phyloP scores from a whole-genome alignment of 1,284 basidiomycete genomes.

The Clitocybe nebularis region DNA sequence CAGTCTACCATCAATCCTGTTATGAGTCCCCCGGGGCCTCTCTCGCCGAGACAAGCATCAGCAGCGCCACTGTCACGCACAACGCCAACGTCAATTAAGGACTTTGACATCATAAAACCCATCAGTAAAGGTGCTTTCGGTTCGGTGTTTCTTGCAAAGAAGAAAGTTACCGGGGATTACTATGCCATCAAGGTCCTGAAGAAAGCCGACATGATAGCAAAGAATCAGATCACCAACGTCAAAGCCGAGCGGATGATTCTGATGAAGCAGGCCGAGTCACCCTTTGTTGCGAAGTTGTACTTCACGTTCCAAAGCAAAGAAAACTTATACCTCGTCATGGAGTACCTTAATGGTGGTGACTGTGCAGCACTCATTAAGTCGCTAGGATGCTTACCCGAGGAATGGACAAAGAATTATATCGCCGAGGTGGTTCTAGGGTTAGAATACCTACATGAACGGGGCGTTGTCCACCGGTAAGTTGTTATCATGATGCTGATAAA shows the following conservation, averaged over 20 bases:
- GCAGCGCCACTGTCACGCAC: constrained; percentile 74
- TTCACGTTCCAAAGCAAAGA: constrained; percentile 99
- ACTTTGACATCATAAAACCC: constrained; percentile 99
- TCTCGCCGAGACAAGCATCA: constrained; percentile 89
- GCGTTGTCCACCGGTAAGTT: constrained; percentile 90
- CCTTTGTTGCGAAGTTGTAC: constrained; percentile 98
- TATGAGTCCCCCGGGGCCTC: constrained; percentile 60
- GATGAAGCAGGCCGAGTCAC: constrained; percentile 98
- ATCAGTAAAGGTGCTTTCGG: constrained; percentile 99
- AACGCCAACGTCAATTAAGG: constrained; percentile 91
- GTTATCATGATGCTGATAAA: constrained; percentile 1
- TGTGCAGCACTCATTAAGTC: constrained; percentile 96
- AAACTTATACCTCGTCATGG: constrained; percentile 98
- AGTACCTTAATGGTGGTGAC: constrained; percentile 96
- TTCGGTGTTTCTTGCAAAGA: constrained; percentile 97
- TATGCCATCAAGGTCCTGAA: constrained; percentile 99
- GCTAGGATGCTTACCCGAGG: constrained; percentile 89
- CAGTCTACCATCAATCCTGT: constrained; percentile 71
- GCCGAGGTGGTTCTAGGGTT: constrained; percentile 95
- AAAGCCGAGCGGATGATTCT: constrained; percentile 99
- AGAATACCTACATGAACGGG: constrained; percentile 91
- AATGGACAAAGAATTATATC: constrained; percentile 95
- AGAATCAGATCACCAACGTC: constrained; percentile 99
- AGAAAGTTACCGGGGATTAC: constrained; percentile 97
- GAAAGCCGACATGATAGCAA: constrained; percentile 99